Base-by-base conservation (phyloP, 176 grass and related monocot species). In the Eragrostis nindensis region DNA sequence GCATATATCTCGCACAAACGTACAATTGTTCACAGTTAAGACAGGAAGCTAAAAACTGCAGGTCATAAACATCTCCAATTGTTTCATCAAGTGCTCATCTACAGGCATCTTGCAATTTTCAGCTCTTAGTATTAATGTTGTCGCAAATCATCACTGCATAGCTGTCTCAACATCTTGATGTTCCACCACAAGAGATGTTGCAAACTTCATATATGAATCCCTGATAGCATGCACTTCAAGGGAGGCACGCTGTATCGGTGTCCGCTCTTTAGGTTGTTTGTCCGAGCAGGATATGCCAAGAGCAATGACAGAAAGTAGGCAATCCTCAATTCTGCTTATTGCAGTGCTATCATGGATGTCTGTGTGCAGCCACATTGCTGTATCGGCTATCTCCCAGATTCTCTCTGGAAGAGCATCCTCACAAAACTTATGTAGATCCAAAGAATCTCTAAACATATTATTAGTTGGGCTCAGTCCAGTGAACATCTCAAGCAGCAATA, bases 401-500 rank as follows among this genome's bases (percentile, higher is more conserved):
- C 24, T 64, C 2, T 65, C 36, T 10, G 56, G 61, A 60, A 71
- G 45, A 46, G 36, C 79, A 54, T 53, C 56, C 10, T 46, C 6
- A 0, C 66, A 22, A 66, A 65, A 65, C 6, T 46, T 82, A 0
- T 56, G 79, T 4, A 77, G 56, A 56, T 71, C 46, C 8, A 71
- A 38, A 1, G 85, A 45, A 27, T 70, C 46, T 56, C 17, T 18
- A 21, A 77, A 82, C 14, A 45, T 64, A 17, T 77, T 13, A 13
- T 77, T 56, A 0, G 38, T 77, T 10, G 79, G 79, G 24, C 56
- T 64, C 12, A 17, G 64, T 71, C 66, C 79, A 0, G 65, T 71
- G 19, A 82, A 87, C 85, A 71, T 65, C 55, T 87, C 85, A 65
- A 87, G 79, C 2, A 87, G 7, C 14, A 82, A 46, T 77, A 87